A percentile compares a stretch with the other conserved stretches of the same genome.
These are phyloP conservation scores for Tetragonia tetragonoides DNA, from an alignment of 148 eudicot species.

Conservation along the genomic window DNA sequence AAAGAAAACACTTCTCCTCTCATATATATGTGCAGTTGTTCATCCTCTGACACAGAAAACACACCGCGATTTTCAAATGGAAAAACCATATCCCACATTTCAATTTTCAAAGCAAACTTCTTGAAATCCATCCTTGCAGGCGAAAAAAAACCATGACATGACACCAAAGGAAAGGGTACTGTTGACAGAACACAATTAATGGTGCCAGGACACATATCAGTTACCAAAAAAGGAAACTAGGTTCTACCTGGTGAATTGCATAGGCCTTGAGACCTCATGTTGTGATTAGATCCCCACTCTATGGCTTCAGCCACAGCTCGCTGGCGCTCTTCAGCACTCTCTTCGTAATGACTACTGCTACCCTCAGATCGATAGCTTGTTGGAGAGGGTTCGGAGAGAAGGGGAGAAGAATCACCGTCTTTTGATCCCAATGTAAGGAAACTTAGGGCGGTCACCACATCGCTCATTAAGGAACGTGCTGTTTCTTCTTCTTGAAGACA, in stretches of 20 bases:
- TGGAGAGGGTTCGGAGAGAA: conserved; percentile 28
- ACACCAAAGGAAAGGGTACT: background rate
- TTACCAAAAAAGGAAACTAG: background rate
- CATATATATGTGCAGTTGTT: conserved; percentile 15
- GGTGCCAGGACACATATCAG: no score
- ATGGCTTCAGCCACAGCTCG: conserved; percentile 72
- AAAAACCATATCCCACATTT: conserved; percentile 7
- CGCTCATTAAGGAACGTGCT: conserved; percentile 64
- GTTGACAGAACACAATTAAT: no score
- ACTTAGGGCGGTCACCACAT: conserved; percentile 72
- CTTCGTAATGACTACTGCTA: conserved; percentile 14
- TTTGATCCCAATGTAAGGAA: conserved; percentile 36
- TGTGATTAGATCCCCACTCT: conserved; percentile 60
- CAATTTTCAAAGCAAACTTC: background rate
- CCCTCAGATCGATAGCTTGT: conserved; percentile 5
- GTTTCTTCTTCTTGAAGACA: conserved; percentile 77
- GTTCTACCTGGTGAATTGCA: background rate
- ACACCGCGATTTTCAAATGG: background rate
- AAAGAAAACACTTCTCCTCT: no score
- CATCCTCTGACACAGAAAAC: conserved; percentile 9
- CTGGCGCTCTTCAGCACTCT: conserved; percentile 40
- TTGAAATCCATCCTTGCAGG: background rate
- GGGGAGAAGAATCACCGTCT: conserved; percentile 24
- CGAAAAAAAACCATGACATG: background rate
- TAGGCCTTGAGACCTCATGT: conserved; percentile 14